Evolutionary conservation across 108 stramenopile genomes (phyloP), one percentile per base, ranked within the genome.

Genomic region (Aurantiochytrium sp.): DNA sequence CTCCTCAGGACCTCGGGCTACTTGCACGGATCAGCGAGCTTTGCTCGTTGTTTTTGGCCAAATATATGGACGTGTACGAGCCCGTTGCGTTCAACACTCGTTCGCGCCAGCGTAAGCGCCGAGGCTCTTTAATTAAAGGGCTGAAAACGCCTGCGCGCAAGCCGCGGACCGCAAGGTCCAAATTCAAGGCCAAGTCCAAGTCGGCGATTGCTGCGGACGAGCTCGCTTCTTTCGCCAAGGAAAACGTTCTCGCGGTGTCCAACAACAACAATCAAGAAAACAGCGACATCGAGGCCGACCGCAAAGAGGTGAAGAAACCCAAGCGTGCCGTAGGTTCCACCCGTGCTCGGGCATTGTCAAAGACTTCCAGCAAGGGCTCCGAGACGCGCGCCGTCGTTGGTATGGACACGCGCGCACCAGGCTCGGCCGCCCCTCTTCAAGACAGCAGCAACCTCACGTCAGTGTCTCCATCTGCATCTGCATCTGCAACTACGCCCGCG

Each of bases 61-160:
- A 83, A 53, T 83, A 83, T 83, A 83, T 83, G 76, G 76, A 83
- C 76, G 76, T 23, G 43, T 53, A 83, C 76, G 76, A 83, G 76
- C 76, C 76, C 49, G 76, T 83, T 83, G 76, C 76, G 76, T 83
- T 21, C 23, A 47, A 53, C 76, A 83, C 76, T 8, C 45, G 76
- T 23, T 83, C 76, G 49, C 76, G 76, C 23, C 76, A 53, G 28
- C 45, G 76, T 18, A 83, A 83, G 76, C 45, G 76, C n/a, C 44
- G 49, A 1, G 76, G 45, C n/a, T 53, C 49, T 53, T 83, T 83
- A 28, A 23, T 53, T 3, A 83, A 83, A 53, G 76, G 76, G 19
- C 76, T 83, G 23, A 53, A 69, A 23, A 69, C 76, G 76, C 76
- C 76, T 47, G 49, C n/a, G 45, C 76, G 76, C 49, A 83, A 83